Evolutionary conservation across 2,329 filamentous ascomycete species (phyloP).

Genomic region (Keithomyces neogunnii): DNA sequence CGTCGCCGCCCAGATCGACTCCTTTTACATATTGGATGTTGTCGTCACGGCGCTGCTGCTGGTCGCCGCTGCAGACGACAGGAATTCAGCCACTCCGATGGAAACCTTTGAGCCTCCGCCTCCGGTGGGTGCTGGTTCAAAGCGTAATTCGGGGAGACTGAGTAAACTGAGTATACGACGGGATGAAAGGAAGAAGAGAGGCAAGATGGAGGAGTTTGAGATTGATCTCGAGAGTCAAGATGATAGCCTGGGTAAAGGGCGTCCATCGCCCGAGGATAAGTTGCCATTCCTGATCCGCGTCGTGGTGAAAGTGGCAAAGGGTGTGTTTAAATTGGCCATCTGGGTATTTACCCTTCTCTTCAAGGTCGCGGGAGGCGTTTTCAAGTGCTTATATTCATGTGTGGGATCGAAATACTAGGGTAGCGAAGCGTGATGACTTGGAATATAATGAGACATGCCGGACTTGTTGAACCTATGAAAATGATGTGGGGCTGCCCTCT

Average conservation of each 20-base stretch:
- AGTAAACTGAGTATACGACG: conserved; percentile 22
- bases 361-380: conserved; percentile 42
- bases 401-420: conserved; percentile 34
- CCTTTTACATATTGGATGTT: conserved; percentile 55
- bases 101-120: conserved; percentile 55
- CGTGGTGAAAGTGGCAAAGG: conserved; percentile 41
- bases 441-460: conserved; percentile 2
- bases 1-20: conserved; percentile 50
- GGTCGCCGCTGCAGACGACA: conserved; percentile 49
- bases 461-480: background rate
- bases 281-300: conserved; percentile 41
- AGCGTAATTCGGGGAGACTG: conserved; percentile 13
- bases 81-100: conserved; percentile 29
- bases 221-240: conserved; percentile 56
- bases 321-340: conserved; percentile 48
- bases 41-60: conserved; percentile 52
- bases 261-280: conserved; percentile 34
- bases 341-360: conserved; percentile 50
- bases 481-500: too few relatives aligned
- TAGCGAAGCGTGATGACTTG: background rate
- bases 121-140: conserved; percentile 13
- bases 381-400: conserved; percentile 43
- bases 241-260: conserved; percentile 30
- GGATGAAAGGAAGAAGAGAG: conserved; percentile 23
- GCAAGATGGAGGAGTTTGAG: conserved; percentile 47